Percentiles rank a stretch among this genome's conserved stretches.
Conservation (phyloP, 192 early-diverging fungal genomes). For the Mortierella antarctica region DNA sequence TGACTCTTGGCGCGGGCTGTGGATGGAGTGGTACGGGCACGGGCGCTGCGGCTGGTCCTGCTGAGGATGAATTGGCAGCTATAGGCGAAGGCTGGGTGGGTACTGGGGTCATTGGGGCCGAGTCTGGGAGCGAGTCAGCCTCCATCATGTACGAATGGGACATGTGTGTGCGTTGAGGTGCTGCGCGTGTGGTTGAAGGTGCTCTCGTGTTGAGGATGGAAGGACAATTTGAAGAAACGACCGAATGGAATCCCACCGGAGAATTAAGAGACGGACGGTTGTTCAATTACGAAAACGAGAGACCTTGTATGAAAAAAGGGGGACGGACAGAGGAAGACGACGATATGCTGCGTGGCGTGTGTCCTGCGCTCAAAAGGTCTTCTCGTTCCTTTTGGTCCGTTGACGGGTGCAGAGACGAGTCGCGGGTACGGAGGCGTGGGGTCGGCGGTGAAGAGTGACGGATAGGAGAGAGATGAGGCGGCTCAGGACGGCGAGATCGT, state of each 20-base stretch:
- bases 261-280: constrained; percentile 34
- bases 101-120: constrained; percentile 22
- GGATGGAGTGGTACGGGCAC: constrained; percentile 24
- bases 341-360: not conserved
- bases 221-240: not conserved
- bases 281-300: not conserved
- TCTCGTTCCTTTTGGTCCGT: too few relatives aligned
- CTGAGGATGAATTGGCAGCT: not conserved
- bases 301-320: not conserved
- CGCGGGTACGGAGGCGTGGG: too few relatives aligned
- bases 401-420: too few relatives aligned
- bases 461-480: not conserved
- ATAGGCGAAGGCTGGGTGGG: constrained; percentile 12
- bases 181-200: not conserved
- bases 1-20: constrained; percentile 31
- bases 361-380: not conserved
- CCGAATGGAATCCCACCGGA: constrained; percentile 4
- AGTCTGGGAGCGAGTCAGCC: constrained; percentile 30
- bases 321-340: not conserved
- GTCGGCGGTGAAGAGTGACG: not conserved
- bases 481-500: not conserved
- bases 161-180: constrained; percentile 3
- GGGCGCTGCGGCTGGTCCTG: constrained; percentile 1
- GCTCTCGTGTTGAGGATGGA: not conserved
- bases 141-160: constrained; percentile 51